phyloP scores from a whole-genome alignment of 2,329 filamentous ascomycete species.

The Eutypella sp. region DNA sequence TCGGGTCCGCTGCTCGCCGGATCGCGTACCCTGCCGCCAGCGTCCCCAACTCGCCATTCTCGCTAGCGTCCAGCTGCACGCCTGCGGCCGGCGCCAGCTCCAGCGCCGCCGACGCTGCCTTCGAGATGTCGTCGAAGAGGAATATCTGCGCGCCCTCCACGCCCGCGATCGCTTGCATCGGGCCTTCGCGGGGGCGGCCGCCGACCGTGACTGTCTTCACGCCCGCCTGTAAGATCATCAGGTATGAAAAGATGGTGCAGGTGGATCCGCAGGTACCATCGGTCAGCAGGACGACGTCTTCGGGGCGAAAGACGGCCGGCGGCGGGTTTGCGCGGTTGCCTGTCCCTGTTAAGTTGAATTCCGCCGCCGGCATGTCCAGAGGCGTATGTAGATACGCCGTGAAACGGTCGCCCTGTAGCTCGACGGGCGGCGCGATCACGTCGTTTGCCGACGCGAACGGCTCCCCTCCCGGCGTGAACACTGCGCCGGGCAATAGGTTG shows the following conservation, averaged over 20 bases:
- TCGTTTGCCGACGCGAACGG: slow-evolving; percentile 24
- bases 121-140: slow-evolving; percentile 23
- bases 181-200: slow-evolving; percentile 36
- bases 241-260: slow-evolving; percentile 50
- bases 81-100: slow-evolving; percentile 14
- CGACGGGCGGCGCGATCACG: slow-evolving; percentile 29
- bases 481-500: slow-evolving; percentile 40
- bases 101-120: slow-evolving; percentile 21
- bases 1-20: slow-evolving; percentile 18
- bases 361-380: slow-evolving; percentile 25
- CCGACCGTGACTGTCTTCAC: slow-evolving; percentile 45
- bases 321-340: slow-evolving; percentile 34
- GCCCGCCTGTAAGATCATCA: slow-evolving; percentile 45
- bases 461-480: slow-evolving; percentile 36
- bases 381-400: slow-evolving; percentile 41
- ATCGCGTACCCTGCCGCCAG: slow-evolving; percentile 30
- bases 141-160: slow-evolving; percentile 41
- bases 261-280: slow-evolving; percentile 52
- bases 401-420: slow-evolving; percentile 42
- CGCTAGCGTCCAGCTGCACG: slow-evolving; percentile 11
- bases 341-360: slow-evolving; percentile 38
- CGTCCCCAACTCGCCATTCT: slow-evolving; percentile 20
- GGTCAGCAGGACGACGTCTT: slow-evolving; percentile 49
- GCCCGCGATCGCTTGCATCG: slow-evolving; percentile 45
- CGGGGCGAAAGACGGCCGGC: slow-evolving; percentile 42